phyloP scores from a whole-genome alignment of 2,329 filamentous ascomycete species.

The Sporothrix protearum region DNA sequence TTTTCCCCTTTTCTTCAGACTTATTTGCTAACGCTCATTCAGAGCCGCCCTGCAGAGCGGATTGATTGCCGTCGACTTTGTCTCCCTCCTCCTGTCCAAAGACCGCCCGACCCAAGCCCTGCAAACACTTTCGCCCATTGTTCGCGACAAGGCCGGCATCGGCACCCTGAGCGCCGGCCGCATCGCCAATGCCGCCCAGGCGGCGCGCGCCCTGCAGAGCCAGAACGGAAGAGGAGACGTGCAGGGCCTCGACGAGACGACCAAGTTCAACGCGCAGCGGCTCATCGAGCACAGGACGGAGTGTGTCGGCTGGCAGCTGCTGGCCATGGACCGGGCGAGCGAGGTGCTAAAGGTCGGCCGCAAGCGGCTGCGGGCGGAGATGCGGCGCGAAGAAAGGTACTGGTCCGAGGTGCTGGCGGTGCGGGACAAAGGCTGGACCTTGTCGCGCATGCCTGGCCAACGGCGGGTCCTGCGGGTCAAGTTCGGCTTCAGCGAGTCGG shows the following conservation, averaged over 20 bases:
- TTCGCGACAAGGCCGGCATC: constrained; percentile 68
- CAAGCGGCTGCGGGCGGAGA: constrained; percentile 69
- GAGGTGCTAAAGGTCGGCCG: constrained; percentile 71
- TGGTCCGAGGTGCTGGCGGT: constrained; percentile 84
- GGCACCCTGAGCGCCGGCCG: constrained; percentile 70
- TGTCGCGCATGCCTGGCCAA: constrained; percentile 73
- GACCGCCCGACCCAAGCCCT: constrained; percentile 68
- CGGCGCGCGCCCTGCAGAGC: constrained; percentile 32
- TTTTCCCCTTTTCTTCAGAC: neutral
- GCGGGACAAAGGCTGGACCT: constrained; percentile 78
- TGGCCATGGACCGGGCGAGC: constrained; percentile 70
- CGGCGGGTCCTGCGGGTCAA: constrained; percentile 74
- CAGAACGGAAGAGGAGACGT: neutral
- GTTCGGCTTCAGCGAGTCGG: constrained; percentile 80
- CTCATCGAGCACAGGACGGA: constrained; percentile 55
- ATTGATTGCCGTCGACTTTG: constrained; percentile 71
- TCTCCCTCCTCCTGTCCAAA: constrained; percentile 81
- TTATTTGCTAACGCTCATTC: constrained; percentile 23
- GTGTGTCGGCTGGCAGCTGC: constrained; percentile 69
- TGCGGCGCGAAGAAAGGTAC: constrained; percentile 76
- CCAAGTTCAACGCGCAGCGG: constrained; percentile 34
- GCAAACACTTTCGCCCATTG: constrained; percentile 63
- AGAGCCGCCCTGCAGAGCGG: constrained; percentile 56
- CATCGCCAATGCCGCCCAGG: constrained; percentile 58
- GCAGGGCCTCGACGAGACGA: constrained; percentile 37